Conservation (phyloP, 2,329 filamentous ascomycete genomes). For the Ophiostoma ulmi region DNA sequence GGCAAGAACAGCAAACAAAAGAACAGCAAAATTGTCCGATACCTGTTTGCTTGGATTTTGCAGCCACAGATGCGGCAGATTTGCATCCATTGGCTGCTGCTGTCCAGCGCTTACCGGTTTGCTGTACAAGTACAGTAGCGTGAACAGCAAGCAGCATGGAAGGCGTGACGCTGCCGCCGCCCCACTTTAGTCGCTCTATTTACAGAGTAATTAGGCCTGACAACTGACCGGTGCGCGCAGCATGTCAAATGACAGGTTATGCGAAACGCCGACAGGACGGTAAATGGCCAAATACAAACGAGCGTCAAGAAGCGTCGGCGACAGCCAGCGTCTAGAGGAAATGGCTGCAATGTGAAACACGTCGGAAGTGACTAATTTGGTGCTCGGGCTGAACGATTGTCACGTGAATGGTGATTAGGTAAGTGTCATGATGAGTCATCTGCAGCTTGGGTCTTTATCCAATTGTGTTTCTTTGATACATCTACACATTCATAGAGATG, state of each 20-base stretch:
- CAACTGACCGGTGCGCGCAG: background rate
- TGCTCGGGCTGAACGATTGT: background rate
- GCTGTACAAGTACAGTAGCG: background rate
- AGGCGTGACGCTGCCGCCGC: slow-evolving; percentile 2
- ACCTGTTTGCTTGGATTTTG: background rate
- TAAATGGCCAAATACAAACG: background rate
- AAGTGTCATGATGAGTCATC: background rate
- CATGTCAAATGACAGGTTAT: background rate
- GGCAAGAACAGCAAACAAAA: background rate
- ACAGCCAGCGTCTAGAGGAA: background rate
- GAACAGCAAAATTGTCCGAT: background rate
- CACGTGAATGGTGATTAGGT: background rate
- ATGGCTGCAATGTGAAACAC: background rate
- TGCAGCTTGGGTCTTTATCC: background rate
- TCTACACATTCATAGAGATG: too few relatives aligned
- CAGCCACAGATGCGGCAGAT: background rate
- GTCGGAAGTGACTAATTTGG: background rate
- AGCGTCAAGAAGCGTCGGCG: background rate
- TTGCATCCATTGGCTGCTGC: slow-evolving; percentile 22
- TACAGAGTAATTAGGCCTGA: background rate
- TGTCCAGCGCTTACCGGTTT: slow-evolving; percentile 21
- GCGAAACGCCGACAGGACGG: background rate
- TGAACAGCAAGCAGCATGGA: background rate
- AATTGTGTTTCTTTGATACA: too few relatives aligned
- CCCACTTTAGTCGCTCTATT: background rate